phyloP scores from a whole-genome alignment of 257 asterid species.

The Nemophila menziesii region DNA sequence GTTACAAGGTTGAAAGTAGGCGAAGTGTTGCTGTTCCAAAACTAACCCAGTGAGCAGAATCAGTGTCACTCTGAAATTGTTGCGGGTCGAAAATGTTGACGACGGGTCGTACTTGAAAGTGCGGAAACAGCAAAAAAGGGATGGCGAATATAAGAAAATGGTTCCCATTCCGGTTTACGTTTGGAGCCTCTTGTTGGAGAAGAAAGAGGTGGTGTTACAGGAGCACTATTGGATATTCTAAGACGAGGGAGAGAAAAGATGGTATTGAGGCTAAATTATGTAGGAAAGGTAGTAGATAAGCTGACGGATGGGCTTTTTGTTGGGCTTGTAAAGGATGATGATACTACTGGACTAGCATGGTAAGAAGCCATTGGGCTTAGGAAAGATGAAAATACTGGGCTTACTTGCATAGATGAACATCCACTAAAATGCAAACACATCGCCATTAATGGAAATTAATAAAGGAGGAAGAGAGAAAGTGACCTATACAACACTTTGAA shows the following conservation, averaged over 20 bases:
- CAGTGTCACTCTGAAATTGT: constrained; percentile 72
- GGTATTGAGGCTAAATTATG: constrained; percentile 36
- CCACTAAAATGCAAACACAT: constrained; percentile 30
- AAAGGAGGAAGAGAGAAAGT: too few species aligned
- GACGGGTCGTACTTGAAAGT: constrained; percentile 72
- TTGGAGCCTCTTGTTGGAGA: constrained; percentile 66
- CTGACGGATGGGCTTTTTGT: constrained; percentile 42
- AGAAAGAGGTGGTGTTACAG: constrained; percentile 81
- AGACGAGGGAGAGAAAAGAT: constrained; percentile 44
- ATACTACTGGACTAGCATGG: constrained; percentile 53
- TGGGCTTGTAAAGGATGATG: constrained; percentile 74
- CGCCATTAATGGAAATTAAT: too few species aligned
- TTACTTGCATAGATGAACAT: constrained; percentile 53
- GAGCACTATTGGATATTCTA: constrained; percentile 76
- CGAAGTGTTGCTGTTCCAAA: constrained; percentile 28
- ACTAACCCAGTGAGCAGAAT: constrained; percentile 24
- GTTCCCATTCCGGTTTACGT: constrained; percentile 49
- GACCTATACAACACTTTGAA: too few species aligned
- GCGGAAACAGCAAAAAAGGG: constrained; percentile 62
- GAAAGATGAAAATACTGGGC: constrained; percentile 52
- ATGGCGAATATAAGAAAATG: constrained; percentile 47
- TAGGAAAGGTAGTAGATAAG: constrained; percentile 43
- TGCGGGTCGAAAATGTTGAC: constrained; percentile 35
- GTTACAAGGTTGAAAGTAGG: constrained; percentile 37
- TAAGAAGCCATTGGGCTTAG: constrained; percentile 72